Conservation (phyloP, 306 rosid genomes). For the Gastrolobium bilobum region DNA sequence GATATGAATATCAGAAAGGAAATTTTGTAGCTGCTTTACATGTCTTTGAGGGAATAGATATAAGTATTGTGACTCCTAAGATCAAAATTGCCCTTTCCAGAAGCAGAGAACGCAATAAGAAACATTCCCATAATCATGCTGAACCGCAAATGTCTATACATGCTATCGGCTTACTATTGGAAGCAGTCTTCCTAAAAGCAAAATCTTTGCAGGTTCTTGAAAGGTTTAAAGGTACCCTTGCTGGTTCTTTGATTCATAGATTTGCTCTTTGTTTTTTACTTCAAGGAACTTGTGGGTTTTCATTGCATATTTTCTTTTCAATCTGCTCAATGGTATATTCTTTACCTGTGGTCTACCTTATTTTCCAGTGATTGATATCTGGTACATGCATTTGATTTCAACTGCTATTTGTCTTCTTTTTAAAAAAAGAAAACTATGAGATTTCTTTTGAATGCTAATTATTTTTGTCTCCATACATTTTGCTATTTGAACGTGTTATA, state of each 20-base stretch:
- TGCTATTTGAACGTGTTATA: slow-evolving; percentile 14
- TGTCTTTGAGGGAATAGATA: slow-evolving; percentile 92
- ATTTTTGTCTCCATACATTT: slow-evolving; percentile 26
- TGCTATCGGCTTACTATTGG: slow-evolving; percentile 80
- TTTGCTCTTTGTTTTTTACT: slow-evolving; percentile 31
- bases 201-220: slow-evolving; percentile 81
- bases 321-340: slow-evolving; percentile 29
- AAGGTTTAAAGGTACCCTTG: slow-evolving; percentile 74
- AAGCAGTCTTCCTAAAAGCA: slow-evolving; percentile 86
- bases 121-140: slow-evolving; percentile 63
- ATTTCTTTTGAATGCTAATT: not conserved
- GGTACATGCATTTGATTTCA: not conserved
- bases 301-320: slow-evolving; percentile 33
- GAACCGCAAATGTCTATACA: slow-evolving; percentile 75
- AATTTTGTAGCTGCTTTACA: slow-evolving; percentile 86
- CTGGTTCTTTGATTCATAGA: slow-evolving; percentile 34
- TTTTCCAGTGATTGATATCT: slow-evolving; percentile 4
- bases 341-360: slow-evolving; percentile 9
- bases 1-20: slow-evolving; percentile 95
- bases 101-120: slow-evolving; percentile 62
- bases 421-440: not conserved
- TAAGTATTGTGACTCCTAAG: slow-evolving; percentile 69
- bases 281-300: slow-evolving; percentile 34
- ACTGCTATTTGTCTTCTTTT: not conserved
- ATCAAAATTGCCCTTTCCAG: slow-evolving; percentile 74